Conservation (phyloP, 2,329 filamentous ascomycete species). For the Aspergillus fischeri region DNA sequence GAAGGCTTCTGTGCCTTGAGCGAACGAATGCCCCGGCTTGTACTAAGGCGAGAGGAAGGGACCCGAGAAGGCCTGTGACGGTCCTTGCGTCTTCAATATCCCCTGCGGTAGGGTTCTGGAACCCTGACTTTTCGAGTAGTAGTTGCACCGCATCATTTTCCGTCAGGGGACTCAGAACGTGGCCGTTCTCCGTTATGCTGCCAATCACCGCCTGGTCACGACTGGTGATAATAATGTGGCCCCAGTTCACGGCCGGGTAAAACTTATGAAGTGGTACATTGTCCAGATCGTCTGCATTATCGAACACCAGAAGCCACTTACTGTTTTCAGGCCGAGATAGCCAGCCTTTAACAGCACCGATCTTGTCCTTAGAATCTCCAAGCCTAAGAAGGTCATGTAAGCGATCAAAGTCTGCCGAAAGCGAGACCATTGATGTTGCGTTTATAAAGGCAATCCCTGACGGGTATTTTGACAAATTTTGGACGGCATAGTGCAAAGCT, state of each 20-base stretch:
- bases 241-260: conserved; percentile 4
- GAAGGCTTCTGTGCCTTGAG: conserved; percentile 7
- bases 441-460: conserved; percentile 3
- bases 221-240: conserved; percentile 7
- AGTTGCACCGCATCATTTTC: conserved; percentile 6
- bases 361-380: conserved; percentile 3
- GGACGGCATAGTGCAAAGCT: conserved; percentile 3
- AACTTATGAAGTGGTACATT: conserved; percentile 2
- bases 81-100: conserved; percentile 6
- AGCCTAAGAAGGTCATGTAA: conserved; percentile 5
- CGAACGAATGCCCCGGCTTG: conserved; percentile 16
- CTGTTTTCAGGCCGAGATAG: conserved; percentile 4
- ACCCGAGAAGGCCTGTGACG: conserved; percentile 7
- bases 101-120: conserved; percentile 2
- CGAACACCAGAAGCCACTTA: conserved; percentile 3
- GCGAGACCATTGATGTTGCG: background rate
- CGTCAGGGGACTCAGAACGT: conserved; percentile 1
- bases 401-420: conserved; percentile 5
- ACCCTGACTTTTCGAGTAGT: conserved; percentile 8
- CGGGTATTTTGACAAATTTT: conserved; percentile 1
- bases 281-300: conserved; percentile 4
- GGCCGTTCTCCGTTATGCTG: conserved; percentile 4
- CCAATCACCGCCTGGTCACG: conserved; percentile 1
- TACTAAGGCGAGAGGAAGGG: conserved; percentile 12
- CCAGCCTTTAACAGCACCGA: conserved; percentile 1